Evolutionary conservation across 2,329 filamentous ascomycete species (phyloP), one percentile per base, ranked within the genome.

Genomic region (Zymoseptoria crescenta): DNA sequence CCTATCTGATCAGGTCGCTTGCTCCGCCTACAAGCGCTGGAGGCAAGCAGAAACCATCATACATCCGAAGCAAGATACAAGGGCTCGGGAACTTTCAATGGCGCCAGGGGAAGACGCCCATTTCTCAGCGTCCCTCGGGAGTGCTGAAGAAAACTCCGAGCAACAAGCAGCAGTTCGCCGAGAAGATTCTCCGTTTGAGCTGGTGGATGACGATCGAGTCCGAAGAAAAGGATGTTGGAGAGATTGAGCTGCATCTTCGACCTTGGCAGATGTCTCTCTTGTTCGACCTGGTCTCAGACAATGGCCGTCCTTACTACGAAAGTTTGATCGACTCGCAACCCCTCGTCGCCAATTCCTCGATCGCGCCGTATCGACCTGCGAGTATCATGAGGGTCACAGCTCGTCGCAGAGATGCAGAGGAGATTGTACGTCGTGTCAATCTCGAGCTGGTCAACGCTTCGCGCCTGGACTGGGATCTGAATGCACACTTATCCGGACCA

Each of bases 301-400:
- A 61, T 16, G 57, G 56, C 19, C 51, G 28, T 52, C 57, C 61
- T 7, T 60, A 62, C 49, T 62, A 66, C 8, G 55, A 67, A 21
- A 57, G 53, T 27, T 45, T 68, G 9, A 59, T 72, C 24, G 54
- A 61, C 1, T 63, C 69, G 8, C 61, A 56, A 41, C 51, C 65
- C 9, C 63, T 72, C 13, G 20, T 64, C 6, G 59, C 64, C 1
- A 53, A 62, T 0, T 63, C 64, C n/a, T 56, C 65, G 29, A 50
- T 71, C 10, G 57, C 62, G 16, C 57, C 60, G 1, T 65, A 65
- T 52, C 62, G 57, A 52, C 62, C 60, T 9, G 64, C 70, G 30
- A 60, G 62, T 27, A 54, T 68, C 10, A 45, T 71, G 27, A 67
- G 69, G n/a, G 67, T 72, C 56, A 70, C 68, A n/a, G 70, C 62